These are phyloP conservation scores for Zopfia rhizophila DNA, from an alignment of 2,329 filamentous ascomycete genomes.

Conservation along the genomic window DNA sequence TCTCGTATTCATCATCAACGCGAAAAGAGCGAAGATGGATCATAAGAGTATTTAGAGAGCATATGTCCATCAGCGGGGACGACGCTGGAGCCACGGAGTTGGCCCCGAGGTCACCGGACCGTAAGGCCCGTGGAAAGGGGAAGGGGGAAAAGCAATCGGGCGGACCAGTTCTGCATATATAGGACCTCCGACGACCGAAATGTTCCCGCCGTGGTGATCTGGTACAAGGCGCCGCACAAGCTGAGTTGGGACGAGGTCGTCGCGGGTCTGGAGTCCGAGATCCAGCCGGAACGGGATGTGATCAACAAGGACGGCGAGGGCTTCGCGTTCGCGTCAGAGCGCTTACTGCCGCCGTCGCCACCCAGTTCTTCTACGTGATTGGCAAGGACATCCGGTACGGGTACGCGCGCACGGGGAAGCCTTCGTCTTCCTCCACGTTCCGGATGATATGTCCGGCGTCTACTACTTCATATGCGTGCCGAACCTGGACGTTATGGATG, in stretches of 20 bases:
- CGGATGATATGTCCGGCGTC: slow-evolving; percentile 31
- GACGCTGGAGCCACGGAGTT: no score
- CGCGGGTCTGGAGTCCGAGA: slow-evolving; percentile 51
- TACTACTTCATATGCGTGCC: slow-evolving; percentile 42
- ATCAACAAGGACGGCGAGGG: slow-evolving; percentile 41
- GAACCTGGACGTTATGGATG: no score
- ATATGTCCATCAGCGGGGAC: no score
- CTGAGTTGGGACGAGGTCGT: slow-evolving; percentile 55
- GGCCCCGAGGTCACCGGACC: no score
- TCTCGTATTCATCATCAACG: no score
- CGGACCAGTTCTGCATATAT: slow-evolving; percentile 47
- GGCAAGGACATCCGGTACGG: slow-evolving; percentile 56
- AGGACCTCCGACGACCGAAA: no score
- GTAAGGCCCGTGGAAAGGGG: no score
- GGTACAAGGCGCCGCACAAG: slow-evolving; percentile 62
- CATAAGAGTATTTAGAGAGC: no score
- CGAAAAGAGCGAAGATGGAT: no score
- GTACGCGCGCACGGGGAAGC: slow-evolving; percentile 53
- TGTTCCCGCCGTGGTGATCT: slow-evolving; percentile 40
- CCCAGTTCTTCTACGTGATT: slow-evolving; percentile 63
- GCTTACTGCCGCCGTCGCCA: slow-evolving; percentile 55
- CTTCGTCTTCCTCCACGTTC: slow-evolving; percentile 55
- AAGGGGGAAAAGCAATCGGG: no score
- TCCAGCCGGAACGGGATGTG: slow-evolving; percentile 53
- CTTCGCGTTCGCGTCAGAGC: slow-evolving; percentile 50